Conservation (phyloP, 441 rosid genomes). For the Euphorbia celastroides region DNA sequence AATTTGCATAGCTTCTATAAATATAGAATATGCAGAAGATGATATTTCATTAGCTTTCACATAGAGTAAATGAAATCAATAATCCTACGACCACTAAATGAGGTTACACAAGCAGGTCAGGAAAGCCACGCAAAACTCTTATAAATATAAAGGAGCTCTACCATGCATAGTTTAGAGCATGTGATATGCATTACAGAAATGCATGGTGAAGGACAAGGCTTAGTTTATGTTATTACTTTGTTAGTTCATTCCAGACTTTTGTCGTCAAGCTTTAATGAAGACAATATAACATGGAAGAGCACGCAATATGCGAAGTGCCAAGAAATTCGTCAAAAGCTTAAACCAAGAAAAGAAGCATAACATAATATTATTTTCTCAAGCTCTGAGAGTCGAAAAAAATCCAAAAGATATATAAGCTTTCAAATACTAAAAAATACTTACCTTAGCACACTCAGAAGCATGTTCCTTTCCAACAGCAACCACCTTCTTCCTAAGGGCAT, state of each 20-base stretch:
- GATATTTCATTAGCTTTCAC: constrained; percentile 5
- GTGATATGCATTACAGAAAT: neutral
- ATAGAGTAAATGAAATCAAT: neutral
- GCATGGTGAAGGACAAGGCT: too few species aligned
- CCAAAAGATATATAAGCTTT: too few species aligned
- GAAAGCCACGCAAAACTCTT: neutral
- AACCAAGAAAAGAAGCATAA: neutral
- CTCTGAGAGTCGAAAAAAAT: constrained; percentile 7
- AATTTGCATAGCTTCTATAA: neutral
- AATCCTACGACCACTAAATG: neutral
- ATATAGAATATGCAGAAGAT: neutral
- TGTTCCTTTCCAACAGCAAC: constrained; percentile 70
- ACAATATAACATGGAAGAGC: constrained; percentile 1
- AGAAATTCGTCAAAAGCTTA: constrained; percentile 12
- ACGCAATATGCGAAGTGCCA: neutral
- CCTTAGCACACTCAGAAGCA: constrained; percentile 96
- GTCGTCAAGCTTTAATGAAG: neutral
- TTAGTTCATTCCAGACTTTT: too few species aligned
- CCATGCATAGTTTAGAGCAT: neutral
- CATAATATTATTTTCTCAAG: neutral
- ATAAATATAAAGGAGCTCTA: neutral
- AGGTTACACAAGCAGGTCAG: neutral
- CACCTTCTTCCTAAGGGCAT: constrained; percentile 79
- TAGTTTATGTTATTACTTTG: too few species aligned
- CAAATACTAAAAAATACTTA: constrained; percentile 25